Evolutionary conservation across 352 stramenopile genomes (phyloP).

Genomic region (Pythium aristosporum): DNA sequence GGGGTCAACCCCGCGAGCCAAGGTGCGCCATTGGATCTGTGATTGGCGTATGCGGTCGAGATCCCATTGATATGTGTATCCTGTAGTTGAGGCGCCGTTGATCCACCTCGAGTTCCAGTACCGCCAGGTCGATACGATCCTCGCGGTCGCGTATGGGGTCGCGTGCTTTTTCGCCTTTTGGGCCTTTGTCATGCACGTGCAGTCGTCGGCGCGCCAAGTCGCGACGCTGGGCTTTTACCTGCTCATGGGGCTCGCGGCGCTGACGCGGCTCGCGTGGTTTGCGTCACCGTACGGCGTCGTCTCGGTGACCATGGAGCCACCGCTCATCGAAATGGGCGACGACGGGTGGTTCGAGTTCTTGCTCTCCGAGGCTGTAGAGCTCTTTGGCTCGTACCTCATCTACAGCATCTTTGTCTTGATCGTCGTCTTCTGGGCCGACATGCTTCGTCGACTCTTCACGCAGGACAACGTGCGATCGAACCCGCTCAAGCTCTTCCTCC

Average conservation of each 20-base stretch:
- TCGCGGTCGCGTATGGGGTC: slow-evolving; percentile 69
- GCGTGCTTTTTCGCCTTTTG: slow-evolving; percentile 83
- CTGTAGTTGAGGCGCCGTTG: slow-evolving; percentile 31
- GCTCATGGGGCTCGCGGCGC: slow-evolving; percentile 62
- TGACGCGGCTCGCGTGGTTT: slow-evolving; percentile 74
- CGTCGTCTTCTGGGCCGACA: slow-evolving; percentile 97
- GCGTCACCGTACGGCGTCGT: slow-evolving; percentile 71
- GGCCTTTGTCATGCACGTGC: slow-evolving; percentile 70
- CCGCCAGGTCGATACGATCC: slow-evolving; percentile 76
- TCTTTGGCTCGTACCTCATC: slow-evolving; percentile 91
- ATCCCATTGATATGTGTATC: not conserved
- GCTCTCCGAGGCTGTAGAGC: slow-evolving; percentile 85
- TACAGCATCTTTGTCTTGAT: slow-evolving; percentile 98
- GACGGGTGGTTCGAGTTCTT: slow-evolving; percentile 71
- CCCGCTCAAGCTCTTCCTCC: slow-evolving; percentile 90
- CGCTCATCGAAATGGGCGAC: slow-evolving; percentile 59
- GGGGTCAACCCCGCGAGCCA: slow-evolving; percentile 9
- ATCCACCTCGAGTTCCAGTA: slow-evolving; percentile 80
- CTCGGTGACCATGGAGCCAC: slow-evolving; percentile 63
- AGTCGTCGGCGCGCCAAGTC: slow-evolving; percentile 50
- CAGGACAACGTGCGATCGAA: slow-evolving; percentile 69
- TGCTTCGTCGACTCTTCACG: slow-evolving; percentile 91
- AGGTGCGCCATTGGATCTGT: slow-evolving; percentile 2
- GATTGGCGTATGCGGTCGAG: not conserved
- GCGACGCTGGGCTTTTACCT: slow-evolving; percentile 83